Evolutionary conservation across 179 eudicot genomes (phyloP).

Genomic region (Silene noctiflora): DNA sequence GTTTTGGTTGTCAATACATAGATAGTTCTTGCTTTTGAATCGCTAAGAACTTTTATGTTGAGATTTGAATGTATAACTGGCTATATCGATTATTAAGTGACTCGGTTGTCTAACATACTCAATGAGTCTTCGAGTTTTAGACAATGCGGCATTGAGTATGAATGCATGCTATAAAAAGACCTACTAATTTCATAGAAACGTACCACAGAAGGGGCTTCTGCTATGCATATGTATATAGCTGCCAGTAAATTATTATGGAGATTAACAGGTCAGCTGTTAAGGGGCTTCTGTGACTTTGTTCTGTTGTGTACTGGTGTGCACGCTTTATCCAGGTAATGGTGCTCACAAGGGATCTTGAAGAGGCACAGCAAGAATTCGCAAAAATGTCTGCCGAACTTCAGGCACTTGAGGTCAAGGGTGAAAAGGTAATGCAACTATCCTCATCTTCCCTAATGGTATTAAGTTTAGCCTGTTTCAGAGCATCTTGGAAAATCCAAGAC

Average conservation of each 20-base stretch:
- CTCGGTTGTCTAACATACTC: too few species aligned
- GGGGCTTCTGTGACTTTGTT: neutral
- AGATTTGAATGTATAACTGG: too few species aligned
- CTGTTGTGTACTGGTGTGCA: neutral
- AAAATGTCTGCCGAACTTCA: conserved; percentile 49
- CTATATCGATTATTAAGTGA: too few species aligned
- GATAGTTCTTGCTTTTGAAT: neutral
- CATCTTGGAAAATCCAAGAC: neutral
- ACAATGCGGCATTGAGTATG: too few species aligned
- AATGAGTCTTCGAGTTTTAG: too few species aligned
- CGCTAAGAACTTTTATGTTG: neutral
- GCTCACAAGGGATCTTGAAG: conserved; percentile 44
- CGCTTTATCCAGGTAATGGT: conserved; percentile 40
- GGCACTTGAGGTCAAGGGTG: conserved; percentile 50
- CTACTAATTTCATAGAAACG: neutral
- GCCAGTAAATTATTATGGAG: conserved; percentile 4
- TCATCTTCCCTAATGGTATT: neutral
- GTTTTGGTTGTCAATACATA: neutral
- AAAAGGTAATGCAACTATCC: conserved; percentile 36
- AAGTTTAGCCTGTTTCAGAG: conserved; percentile 4
- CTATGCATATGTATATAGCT: neutral
- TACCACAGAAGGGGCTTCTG: neutral
- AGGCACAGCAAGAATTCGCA: conserved; percentile 42
- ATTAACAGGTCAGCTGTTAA: neutral
- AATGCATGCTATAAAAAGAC: neutral